Evolutionary conservation across 441 rosid species (phyloP), one percentile per base, ranked within the genome.

Genomic region (Arabidopsis hybrid): DNA sequence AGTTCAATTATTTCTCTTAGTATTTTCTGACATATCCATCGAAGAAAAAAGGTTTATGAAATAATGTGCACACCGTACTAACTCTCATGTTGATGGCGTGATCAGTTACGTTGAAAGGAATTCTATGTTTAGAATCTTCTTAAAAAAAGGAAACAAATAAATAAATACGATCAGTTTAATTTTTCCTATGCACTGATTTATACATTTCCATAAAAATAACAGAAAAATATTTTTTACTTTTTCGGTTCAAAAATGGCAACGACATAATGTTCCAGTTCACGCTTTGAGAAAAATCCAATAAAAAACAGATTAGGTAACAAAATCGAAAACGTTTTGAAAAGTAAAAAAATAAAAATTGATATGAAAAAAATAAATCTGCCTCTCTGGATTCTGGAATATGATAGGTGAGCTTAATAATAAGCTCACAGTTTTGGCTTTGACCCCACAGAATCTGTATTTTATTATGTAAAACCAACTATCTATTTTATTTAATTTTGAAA

Each of bases 401-500:
- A 69, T 55, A 59, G 55, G 78, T 18, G 67, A 52, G 14, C 18
- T 35, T n/a, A 38, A 2, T 38, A 39, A 8, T 38, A 63, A 72
- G 45, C 36, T 50, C 51, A 72, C 35, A 61, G 74, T 68, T 61
- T 61, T 1, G 58, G 58, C 8, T 34, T 63, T 51, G 83, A 55
- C 76, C 84, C 29, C 58, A 80, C 68, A 63, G 55, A 38, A 64
- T 51, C 69, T 65, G 16, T 64, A 32, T 50, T 16, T 65, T 62
- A 39, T 42, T 55, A 50, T 51, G 46, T 35, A 47, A 42, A 42
- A 60, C 11, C 55, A 40, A 51, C 49, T 55, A 58, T 59, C 1
- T 43, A 1, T 21, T 26, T n/a, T 32, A 12, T 72, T 51, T 61
- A 9, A 50, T 2, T 55, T 51, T 45, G n/a, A 36, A 36, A 36